Conservation (phyloP, 441 rosid genomes). For the Mallotus repandus region DNA sequence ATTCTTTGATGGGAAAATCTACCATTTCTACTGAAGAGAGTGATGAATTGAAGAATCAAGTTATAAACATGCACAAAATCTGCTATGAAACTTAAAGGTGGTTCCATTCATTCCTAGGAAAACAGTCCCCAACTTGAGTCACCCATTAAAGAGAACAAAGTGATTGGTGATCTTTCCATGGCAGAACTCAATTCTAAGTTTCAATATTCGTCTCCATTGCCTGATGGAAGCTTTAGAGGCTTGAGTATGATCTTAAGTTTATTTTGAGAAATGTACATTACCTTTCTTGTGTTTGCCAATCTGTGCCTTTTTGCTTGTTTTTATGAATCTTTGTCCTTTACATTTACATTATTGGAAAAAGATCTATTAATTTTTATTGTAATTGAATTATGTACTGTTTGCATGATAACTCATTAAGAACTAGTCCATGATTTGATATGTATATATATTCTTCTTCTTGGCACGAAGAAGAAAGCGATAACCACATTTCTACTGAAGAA, state of each 20-base stretch:
- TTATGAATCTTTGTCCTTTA: too few species aligned
- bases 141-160: conserved; percentile 26
- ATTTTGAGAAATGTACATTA: not conserved
- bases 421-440: not conserved
- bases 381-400: not conserved
- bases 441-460: not conserved
- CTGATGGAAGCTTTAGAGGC: conserved; percentile 22
- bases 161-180: not conserved
- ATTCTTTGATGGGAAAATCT: not conserved
- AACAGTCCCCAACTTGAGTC: conserved; percentile 27
- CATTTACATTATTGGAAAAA: too few species aligned
- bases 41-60: too few species aligned
- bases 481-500: too few species aligned
- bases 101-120: conserved; percentile 6
- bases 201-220: too few species aligned
- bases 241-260: conserved; percentile 35
- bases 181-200: too few species aligned
- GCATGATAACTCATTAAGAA: not conserved
- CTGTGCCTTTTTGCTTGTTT: too few species aligned
- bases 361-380: not conserved
- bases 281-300: not conserved
- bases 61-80: conserved; percentile 26
- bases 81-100: conserved; percentile 24
- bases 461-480: too few species aligned
- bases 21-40: too few species aligned